Evolutionary conservation across 1,139 yeast genomes (phyloP), one percentile per base, ranked within the genome.

Genomic region (Debaryomyces nepalensis): DNA sequence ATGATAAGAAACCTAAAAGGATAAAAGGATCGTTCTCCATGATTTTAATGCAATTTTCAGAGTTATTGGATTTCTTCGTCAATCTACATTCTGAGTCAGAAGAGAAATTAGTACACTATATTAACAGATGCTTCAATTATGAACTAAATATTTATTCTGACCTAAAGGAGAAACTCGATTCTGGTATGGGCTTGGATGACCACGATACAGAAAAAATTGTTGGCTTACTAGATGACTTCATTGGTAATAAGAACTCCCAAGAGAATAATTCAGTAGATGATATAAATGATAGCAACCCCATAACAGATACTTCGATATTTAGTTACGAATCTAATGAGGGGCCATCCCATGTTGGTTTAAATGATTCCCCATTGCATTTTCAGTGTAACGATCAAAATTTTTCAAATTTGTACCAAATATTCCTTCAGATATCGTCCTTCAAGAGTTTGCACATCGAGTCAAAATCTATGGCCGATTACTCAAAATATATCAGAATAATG

Each of bases 201-300:
- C 56, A 57, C 19, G 68, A 63, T 33, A 61, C 70, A 4, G 59
- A 58, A 15, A 51, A 53, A 33, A 49, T 64, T 16, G 59, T 58
- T 3, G 42, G 44, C 9, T 54, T 57, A 10, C 42, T 65, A 27
- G 68, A 62, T 32, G 46, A 49, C 6, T 50, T 54, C 27, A 46
- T 59, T 3, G 46, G 45, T n/a, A 40, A 26, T 9, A 26, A 18
- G 12, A 16, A 16, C 8, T 22, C 9, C n/a, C 21, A 16, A 30
- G 35, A 37, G n/a, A 40, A 33, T 4, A n/a, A n/a, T n/a, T n/a
- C n/a, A n/a, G n/a, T n/a, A n/a, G n/a, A n/a, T n/a, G 45, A 39
- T 15, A 10, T 9, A 6, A 15, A 33, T 7, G 42, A 43, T 9
- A 48, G 47, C 5, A 47, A 45, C 11, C 60, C 58, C 11, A 9